Evolutionary conservation across 2,329 filamentous ascomycete species (phyloP).

Genomic region (Drechslera avenae): DNA sequence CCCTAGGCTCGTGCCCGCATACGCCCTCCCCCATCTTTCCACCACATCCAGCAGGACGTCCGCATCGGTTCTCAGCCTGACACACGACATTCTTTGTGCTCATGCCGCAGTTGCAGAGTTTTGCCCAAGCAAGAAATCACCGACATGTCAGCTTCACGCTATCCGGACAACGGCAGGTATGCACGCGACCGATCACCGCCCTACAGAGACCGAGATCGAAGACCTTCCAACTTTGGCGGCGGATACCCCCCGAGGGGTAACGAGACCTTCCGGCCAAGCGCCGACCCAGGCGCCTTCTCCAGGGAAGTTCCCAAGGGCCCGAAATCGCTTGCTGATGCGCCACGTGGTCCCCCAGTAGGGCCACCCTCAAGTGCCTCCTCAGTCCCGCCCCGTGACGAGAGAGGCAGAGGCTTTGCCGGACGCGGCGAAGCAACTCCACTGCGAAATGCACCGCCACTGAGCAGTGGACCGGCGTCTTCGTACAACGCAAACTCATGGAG

Average conservation of each 20-base stretch:
- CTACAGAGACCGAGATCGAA: constrained; percentile 70
- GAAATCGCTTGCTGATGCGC: constrained; percentile 73
- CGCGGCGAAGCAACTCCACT: constrained; percentile 65
- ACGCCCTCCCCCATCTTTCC: background rate
- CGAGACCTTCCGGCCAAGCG: constrained; percentile 36
- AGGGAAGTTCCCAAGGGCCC: constrained; percentile 79
- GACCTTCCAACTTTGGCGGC: constrained; percentile 67
- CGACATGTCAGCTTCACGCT: constrained; percentile 45
- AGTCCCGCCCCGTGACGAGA: constrained; percentile 57
- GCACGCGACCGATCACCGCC: constrained; percentile 53
- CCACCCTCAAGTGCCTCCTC: constrained; percentile 39
- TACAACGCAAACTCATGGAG: constrained; percentile 53
- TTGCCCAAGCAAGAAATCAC: constrained; percentile 5
- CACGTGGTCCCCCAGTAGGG: constrained; percentile 46
- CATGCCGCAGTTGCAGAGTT: constrained; percentile 22
- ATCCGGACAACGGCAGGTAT: constrained; percentile 45
- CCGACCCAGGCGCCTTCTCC: constrained; percentile 37
- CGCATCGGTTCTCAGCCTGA: background rate
- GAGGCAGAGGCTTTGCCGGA: constrained; percentile 64
- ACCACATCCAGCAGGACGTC: background rate
- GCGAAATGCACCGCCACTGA: constrained; percentile 61
- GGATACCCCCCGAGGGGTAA: constrained; percentile 58
- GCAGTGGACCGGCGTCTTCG: constrained; percentile 27
- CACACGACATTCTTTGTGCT: constrained; percentile 9
- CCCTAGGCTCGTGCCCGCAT: background rate